Conservation (phyloP, 2,329 filamentous ascomycete species). For the Emmonsiellopsis sp. region DNA sequence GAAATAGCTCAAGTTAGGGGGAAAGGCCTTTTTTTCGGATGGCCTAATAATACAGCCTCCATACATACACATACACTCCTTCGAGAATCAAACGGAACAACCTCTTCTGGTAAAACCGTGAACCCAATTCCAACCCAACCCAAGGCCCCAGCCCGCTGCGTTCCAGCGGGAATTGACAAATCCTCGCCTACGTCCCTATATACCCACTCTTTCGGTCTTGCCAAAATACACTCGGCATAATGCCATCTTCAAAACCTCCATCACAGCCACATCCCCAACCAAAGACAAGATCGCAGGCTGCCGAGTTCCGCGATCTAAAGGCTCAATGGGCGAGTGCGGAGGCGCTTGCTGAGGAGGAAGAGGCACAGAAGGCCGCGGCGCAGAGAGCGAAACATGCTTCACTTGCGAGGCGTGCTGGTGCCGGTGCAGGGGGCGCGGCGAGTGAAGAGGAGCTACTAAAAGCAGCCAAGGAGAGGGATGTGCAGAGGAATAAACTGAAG, state of each 20-base stretch:
- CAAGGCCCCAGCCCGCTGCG: no score
- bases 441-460: slow-evolving; percentile 12
- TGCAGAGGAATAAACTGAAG: slow-evolving; percentile 19
- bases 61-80: no score
- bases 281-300: background rate
- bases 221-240: background rate
- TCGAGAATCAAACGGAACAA: no score
- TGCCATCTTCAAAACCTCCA: background rate
- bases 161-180: no score
- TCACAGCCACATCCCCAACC: background rate
- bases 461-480: slow-evolving; percentile 21
- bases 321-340: slow-evolving; percentile 15
- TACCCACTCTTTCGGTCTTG: no score
- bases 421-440: background rate
- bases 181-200: no score
- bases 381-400: background rate
- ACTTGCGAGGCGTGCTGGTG: background rate
- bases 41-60: no score
- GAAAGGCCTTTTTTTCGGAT: no score
- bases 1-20: no score
- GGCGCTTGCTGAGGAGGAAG: slow-evolving; percentile 13
- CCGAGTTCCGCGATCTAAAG: slow-evolving; percentile 13
- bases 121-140: no score
- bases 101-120: no score
- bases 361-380: slow-evolving; percentile 9